Evolutionary conservation across 2,329 filamentous ascomycete genomes (phyloP).

Genomic region (Paraconiothyrium brasiliense): DNA sequence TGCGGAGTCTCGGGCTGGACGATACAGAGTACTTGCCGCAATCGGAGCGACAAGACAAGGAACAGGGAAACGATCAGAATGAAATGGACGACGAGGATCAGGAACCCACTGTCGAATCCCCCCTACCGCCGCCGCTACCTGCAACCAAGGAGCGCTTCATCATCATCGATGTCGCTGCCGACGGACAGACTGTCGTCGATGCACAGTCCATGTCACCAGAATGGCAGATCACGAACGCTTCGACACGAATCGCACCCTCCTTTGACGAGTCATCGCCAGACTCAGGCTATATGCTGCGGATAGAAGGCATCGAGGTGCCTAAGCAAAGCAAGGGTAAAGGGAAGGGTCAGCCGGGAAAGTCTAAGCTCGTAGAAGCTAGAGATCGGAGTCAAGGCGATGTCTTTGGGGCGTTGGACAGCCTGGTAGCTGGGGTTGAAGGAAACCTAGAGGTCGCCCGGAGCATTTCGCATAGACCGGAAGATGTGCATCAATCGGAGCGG

Average conservation of each 20-base stretch:
- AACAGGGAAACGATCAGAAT: slow-evolving; percentile 21
- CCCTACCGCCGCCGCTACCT: slow-evolving; percentile 58
- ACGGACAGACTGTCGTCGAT: slow-evolving; percentile 66
- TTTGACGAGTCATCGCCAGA: slow-evolving; percentile 61
- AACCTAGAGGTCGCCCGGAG: slow-evolving; percentile 46
- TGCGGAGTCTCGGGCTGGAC: slow-evolving; percentile 62
- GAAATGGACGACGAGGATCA: slow-evolving; percentile 37
- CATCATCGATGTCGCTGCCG: slow-evolving; percentile 62
- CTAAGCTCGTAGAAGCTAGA: slow-evolving; percentile 41
- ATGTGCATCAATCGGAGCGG: slow-evolving; percentile 22
- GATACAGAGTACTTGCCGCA: slow-evolving; percentile 52
- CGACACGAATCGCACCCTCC: slow-evolving; percentile 68
- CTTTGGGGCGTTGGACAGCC: slow-evolving; percentile 47
- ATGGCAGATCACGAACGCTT: slow-evolving; percentile 72
- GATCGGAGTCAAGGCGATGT: slow-evolving; percentile 45
- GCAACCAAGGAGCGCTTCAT: slow-evolving; percentile 65
- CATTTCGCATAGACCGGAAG: slow-evolving; percentile 36
- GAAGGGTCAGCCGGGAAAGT: slow-evolving; percentile 38
- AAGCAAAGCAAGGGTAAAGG: slow-evolving; percentile 43
- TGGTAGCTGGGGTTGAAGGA: slow-evolving; percentile 49
- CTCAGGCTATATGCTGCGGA: slow-evolving; percentile 67
- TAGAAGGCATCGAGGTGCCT: slow-evolving; percentile 63
- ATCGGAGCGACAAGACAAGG: slow-evolving; percentile 31
- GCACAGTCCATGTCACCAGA: slow-evolving; percentile 77
- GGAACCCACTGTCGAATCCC: slow-evolving; percentile 43